Base-by-base conservation (phyloP, 345 rosid species). In the Boechera retrofracta region DNA sequence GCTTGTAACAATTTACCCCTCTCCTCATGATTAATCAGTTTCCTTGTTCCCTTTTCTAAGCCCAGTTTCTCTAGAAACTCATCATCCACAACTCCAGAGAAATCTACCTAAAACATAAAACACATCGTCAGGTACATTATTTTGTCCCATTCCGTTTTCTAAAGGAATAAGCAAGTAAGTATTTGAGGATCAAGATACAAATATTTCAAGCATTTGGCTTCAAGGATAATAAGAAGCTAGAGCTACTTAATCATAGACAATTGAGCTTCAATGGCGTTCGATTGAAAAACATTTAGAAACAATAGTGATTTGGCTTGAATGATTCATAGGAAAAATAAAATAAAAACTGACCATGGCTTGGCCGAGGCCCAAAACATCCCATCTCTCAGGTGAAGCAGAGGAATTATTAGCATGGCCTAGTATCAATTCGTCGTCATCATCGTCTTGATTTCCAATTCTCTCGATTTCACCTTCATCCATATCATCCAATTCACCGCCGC, bases 291-390 rank as follows among this genome's bases (percentile, higher is more conserved):
- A 36, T 36, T 36, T 36, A 6, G 39, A 36, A 7, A 21, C 24
- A 21, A 21, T 21, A 36, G 13, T 41, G 2, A 44, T 6, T 28
- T 39, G 3, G 10, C 32, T 29, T 61, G 6, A 49, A 52, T 10
- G 61, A 29, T 49, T 57, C 7, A 0, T 48, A 26, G 38, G n/a
- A 3, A 13, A 29, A 5, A n/a, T 2, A 12, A 55, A 45, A 8
- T 16, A 44, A 21, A 39, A 57, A 15, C 81, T 72, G 73, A 93
- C 97, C 98, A 91, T 94, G 83, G 97, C 97, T 85, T 94, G 98
- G 67, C 98, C 95, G 58, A 94, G 97, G 64, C 97, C 98, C 51
- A 94, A 75, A 71, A 90, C 97, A 85, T 94, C 95, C 95, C 94
- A 92, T 83, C 88, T 85, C 51, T 88, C 95, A 59, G 97, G 94